These are phyloP conservation scores for Tylopilus intermedius DNA, from an alignment of 768 basidiomycete species.

Conservation along the genomic window DNA sequence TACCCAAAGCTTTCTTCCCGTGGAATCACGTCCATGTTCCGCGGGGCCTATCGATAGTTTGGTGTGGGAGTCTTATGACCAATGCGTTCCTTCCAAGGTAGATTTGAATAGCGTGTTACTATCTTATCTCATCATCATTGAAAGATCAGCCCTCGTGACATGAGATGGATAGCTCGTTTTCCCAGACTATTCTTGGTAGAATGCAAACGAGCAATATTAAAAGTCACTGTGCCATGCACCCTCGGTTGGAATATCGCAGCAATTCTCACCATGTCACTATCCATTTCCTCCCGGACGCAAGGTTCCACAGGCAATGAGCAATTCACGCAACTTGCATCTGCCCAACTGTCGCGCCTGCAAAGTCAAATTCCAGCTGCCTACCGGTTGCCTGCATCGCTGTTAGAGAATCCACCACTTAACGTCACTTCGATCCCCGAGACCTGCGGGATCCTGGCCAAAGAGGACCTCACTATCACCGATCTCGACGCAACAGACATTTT, in stretches of 20 bases:
- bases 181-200: no score
- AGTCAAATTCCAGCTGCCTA: slow-evolving; percentile 22
- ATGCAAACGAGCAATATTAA: no score
- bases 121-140: no score
- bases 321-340: slow-evolving; percentile 18
- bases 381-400: slow-evolving; percentile 12
- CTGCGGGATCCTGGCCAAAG: slow-evolving; percentile 29
- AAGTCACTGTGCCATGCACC: background rate
- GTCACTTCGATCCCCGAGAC: slow-evolving; percentile 31
- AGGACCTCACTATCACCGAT: slow-evolving; percentile 33
- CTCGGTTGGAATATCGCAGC: background rate
- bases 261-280: slow-evolving; percentile 10
- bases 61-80: no score
- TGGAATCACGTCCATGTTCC: no score
- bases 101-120: no score
- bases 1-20: no score
- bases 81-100: no score
- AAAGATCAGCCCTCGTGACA: no score
- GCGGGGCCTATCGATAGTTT: no score
- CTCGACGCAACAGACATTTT: slow-evolving; percentile 35
- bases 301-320: slow-evolving; percentile 20
- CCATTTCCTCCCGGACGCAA: slow-evolving; percentile 17
- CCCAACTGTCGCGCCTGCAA: slow-evolving; percentile 18
- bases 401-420: slow-evolving; percentile 26
- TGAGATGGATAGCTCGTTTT: no score